Evolutionary conservation across 768 basidiomycete genomes (phyloP).

Genomic region (Pleurotus tuoliensis): DNA sequence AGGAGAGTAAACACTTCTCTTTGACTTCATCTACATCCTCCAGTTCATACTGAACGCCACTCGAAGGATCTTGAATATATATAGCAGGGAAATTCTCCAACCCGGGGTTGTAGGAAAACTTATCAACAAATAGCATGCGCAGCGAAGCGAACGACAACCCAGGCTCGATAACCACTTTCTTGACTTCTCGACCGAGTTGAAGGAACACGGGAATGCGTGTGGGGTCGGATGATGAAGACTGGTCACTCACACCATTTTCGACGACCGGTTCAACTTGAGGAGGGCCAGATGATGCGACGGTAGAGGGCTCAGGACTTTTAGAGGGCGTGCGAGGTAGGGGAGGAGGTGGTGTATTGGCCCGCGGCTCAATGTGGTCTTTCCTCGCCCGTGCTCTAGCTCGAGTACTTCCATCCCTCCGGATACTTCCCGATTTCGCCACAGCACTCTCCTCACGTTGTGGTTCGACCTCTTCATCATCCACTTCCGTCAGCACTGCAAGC

Average conservation of each 20-base stretch:
- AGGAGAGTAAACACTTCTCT: slow-evolving; percentile 80
- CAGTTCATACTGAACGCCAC: slow-evolving; percentile 92
- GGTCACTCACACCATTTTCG: slow-evolving; percentile 2
- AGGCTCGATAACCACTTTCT: slow-evolving; percentile 74
- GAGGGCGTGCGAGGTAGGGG: slow-evolving; percentile 44
- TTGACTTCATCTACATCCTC: slow-evolving; percentile 93
- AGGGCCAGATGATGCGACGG: slow-evolving; percentile 5
- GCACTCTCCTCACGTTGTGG: slow-evolving; percentile 11
- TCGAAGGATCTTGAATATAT: slow-evolving; percentile 89
- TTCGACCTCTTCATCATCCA: slow-evolving; percentile 54
- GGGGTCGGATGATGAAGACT: slow-evolving; percentile 13
- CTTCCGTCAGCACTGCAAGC: slow-evolving; percentile 70
- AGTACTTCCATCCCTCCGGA: slow-evolving; percentile 20
- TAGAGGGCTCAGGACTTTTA: slow-evolving; percentile 34
- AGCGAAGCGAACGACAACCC: slow-evolving; percentile 70
- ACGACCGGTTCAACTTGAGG: not conserved
- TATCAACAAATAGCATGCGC: slow-evolving; percentile 88
- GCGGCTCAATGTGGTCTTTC: slow-evolving; percentile 32
- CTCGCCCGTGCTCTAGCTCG: slow-evolving; percentile 27
- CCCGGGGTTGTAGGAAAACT: slow-evolving; percentile 91
- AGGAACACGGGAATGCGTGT: slow-evolving; percentile 67
- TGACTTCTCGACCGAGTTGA: slow-evolving; percentile 87
- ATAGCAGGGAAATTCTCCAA: slow-evolving; percentile 93
- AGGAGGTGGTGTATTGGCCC: slow-evolving; percentile 32
- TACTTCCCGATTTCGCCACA: slow-evolving; percentile 8